Conservation (phyloP, 2,329 filamentous ascomycete genomes). For the Xylariales sp. region DNA sequence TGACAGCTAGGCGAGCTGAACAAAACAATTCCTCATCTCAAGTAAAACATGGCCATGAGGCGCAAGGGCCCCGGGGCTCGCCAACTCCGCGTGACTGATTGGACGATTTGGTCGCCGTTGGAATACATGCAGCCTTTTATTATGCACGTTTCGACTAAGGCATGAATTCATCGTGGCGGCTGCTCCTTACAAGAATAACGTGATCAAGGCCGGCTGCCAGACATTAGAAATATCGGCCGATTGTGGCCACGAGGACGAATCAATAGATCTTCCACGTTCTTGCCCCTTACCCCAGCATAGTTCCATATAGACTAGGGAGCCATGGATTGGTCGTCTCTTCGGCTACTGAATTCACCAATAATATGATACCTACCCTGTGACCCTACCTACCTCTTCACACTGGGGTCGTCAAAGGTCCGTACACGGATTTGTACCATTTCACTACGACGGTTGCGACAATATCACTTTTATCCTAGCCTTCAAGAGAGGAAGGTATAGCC, state of each 20-base stretch:
- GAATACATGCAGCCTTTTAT: slow-evolving; percentile 4
- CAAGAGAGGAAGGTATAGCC: slow-evolving; percentile 1
- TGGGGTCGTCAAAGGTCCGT: not conserved
- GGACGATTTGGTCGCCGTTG: slow-evolving; percentile 7
- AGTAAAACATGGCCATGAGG: slow-evolving; percentile 7
- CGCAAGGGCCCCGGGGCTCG: slow-evolving; percentile 2
- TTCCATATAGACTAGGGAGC: not conserved
- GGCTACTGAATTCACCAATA: not conserved
- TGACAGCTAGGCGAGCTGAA: slow-evolving; percentile 23
- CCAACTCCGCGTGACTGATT: not conserved
- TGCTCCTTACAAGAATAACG: slow-evolving; percentile 5
- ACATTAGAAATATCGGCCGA: slow-evolving; percentile 6
- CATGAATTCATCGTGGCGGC: slow-evolving; percentile 3
- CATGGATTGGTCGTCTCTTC: not conserved
- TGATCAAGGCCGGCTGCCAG: slow-evolving; percentile 6
- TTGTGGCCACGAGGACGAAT: slow-evolving; percentile 9
- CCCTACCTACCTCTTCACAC: not conserved
- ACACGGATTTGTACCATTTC: not conserved
- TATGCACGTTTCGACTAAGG: slow-evolving; percentile 7
- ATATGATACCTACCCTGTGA: slow-evolving; percentile 4
- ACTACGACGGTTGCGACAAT: too few relatives aligned
- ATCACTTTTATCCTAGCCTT: not conserved
- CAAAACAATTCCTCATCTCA: not conserved
- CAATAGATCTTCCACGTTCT: slow-evolving; percentile 7
- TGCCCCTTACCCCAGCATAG: not conserved